Evolutionary conservation across 148 eudicot genomes (phyloP), one percentile per base, ranked within the genome.

Genomic region (Camellia granthamiana): DNA sequence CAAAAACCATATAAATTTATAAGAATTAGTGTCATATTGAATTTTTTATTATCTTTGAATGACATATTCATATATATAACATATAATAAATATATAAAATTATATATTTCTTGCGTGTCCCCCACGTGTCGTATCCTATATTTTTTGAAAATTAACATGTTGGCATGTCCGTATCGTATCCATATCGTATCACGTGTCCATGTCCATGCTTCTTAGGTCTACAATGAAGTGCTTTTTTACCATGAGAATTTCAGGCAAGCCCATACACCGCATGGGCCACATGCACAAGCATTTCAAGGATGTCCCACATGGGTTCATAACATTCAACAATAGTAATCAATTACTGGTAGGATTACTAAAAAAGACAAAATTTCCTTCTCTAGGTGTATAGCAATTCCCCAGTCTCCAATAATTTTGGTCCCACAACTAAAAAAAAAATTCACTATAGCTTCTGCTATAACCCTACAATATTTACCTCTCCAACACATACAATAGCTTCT

Each of bases 381-480:
- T 55, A 55, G 21, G n/a, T 23, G 11, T 8, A 60, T 41, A 13
- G 18, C 19, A 23, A 13, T 44, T 46, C 18, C 3, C 49, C 42
- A 5, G 18, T 9, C 51, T 30, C 3, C 19, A 19, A 61, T 44
- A 65, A 58, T 44, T 44, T 61, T 60, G 54, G 54, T 43, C 18
- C 66, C 16, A 21, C 16, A 44, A 44, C 69, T 23, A 44, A 61
- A 16, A 14, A 12, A 19, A 64, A 66, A 21, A 23, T 77, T 61
- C 43, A 51, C 43, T 14, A 64, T 11, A 30, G 54, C 15, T 30
- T 64, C 60, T 65, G 14, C 61, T 19, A 51, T 68, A 65, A n/a
- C 49, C 76, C 55, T 3, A 52, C 75, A 74, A 21, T 68, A 78
- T 42, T 83, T 84, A 91, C 95, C 89, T 88, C 95, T 75, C 88